Conservation (phyloP, 345 rosid species). For the Boechera retrofracta region DNA sequence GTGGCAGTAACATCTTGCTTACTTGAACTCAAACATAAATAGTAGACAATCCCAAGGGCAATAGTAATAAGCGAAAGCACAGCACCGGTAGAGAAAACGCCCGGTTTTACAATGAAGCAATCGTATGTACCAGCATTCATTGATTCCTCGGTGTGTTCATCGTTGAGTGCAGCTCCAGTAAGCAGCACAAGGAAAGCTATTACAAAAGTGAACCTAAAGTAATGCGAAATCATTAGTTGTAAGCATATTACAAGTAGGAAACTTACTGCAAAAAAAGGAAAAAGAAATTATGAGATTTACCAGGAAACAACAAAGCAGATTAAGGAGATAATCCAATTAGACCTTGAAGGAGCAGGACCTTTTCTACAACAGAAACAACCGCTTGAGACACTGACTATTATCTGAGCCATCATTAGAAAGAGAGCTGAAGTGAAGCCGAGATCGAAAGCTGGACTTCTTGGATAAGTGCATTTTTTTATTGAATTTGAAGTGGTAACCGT, state of each 20-base stretch:
- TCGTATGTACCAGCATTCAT: constrained; percentile 53
- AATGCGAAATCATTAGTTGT: neutral
- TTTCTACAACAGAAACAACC: constrained; percentile 87
- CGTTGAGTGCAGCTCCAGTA: constrained; percentile 80
- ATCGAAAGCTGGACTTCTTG: constrained; percentile 70
- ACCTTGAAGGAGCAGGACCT: constrained; percentile 56
- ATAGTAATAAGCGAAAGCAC: constrained; percentile 63
- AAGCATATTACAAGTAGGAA: neutral
- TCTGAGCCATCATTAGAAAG: constrained; percentile 70
- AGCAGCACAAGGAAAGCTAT: constrained; percentile 77
- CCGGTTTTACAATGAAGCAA: constrained; percentile 84
- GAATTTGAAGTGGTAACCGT: constrained; percentile 48
- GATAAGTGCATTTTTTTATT: constrained; percentile 62
- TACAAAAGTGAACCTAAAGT: constrained; percentile 77
- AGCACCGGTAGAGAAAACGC: constrained; percentile 82
- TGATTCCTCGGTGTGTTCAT: constrained; percentile 61
- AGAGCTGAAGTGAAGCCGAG: constrained; percentile 77
- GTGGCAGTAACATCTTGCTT: constrained; percentile 47
- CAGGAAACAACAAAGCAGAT: constrained; percentile 78
- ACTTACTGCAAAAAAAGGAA: neutral
- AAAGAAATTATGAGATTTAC: constrained; percentile 46
- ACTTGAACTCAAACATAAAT: constrained; percentile 54
- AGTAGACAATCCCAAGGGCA: constrained; percentile 71
- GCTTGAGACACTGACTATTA: constrained; percentile 58
- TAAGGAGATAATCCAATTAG: constrained; percentile 69